Evolutionary conservation across 106 monocot genomes (phyloP), one percentile per base, ranked within the genome.

Genomic region (Hemerocallis citrina): DNA sequence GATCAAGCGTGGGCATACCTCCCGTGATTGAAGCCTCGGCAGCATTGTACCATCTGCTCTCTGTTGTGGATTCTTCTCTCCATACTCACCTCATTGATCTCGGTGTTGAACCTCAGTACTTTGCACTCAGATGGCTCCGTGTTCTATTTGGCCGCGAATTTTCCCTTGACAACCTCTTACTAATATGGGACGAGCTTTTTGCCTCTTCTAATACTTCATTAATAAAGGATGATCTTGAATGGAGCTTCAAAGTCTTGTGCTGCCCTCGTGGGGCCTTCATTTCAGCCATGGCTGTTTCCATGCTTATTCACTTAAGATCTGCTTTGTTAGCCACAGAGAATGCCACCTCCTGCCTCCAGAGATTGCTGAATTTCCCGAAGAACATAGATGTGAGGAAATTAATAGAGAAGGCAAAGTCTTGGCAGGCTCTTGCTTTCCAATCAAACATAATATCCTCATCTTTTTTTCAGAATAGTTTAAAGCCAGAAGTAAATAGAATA

Each of bases 141-240:
- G 80, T 88, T 50, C 57, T 88, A 5, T 88, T 88, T 59, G 80
- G 79, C 47, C 69, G 88, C n/a, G 88, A 89, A 47, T 89, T 89
- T 61, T 65, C 68, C 28, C 80, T 89, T 24, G 46, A 67, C 2
- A 60, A 80, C 74, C 80, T 89, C 38, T 59, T 89, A 22, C 60
- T 72, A 2, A 63, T 89, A 31, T 89, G 88, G 88, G 88, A 89
- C 59, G 88, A 89, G 56, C 55, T 89, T 19, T 77, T 83, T 62
- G 77, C 77, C 47, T 80, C 65, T 59, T 28, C 61, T 14, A 87
- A 82, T 71, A 0, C 5, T 47, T 43, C 43, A 12, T 45, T 24
- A 28, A 34, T n/a, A 23, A 68, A 68, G 16, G 40, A 67, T 57
- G 55, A 68, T 25, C 23, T 36, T 12, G 44, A 79, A 20, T 69